Evolutionary conservation across 2,329 filamentous ascomycete genomes (phyloP).

Genomic region (Sclerotinia sclerotiorum): DNA sequence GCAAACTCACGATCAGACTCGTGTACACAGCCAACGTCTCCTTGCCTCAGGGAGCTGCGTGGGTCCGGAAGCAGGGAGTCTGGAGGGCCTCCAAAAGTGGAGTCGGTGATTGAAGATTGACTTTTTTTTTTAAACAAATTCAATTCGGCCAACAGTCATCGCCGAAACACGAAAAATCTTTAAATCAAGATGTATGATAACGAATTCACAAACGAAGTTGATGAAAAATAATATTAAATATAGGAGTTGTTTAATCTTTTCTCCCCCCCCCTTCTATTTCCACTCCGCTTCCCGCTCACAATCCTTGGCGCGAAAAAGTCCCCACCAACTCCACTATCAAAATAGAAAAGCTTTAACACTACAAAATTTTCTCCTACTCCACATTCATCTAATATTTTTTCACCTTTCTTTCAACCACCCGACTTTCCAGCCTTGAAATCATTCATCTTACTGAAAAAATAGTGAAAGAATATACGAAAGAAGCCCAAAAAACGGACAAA

Average conservation of each 20-base stretch:
- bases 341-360: background rate
- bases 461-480: background rate
- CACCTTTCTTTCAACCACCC: background rate
- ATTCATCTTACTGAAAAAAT: no score
- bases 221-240: background rate
- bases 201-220: background rate
- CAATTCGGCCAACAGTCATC: background rate
- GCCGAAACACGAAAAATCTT: background rate
- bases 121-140: background rate
- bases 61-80: no score
- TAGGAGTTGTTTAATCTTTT: background rate
- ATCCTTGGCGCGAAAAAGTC: background rate
- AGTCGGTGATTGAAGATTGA: background rate
- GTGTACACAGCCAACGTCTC: background rate
- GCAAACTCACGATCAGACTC: background rate
- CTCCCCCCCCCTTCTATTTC: background rate
- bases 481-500: background rate
- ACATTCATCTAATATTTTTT: background rate
- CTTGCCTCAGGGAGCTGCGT: background rate
- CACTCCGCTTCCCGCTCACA: background rate
- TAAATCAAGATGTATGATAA: background rate
- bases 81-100: background rate
- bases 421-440: background rate
- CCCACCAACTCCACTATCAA: background rate
- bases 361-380: background rate